phyloP scores from a whole-genome alignment of 345 rosid genomes.

The Viola odorata region DNA sequence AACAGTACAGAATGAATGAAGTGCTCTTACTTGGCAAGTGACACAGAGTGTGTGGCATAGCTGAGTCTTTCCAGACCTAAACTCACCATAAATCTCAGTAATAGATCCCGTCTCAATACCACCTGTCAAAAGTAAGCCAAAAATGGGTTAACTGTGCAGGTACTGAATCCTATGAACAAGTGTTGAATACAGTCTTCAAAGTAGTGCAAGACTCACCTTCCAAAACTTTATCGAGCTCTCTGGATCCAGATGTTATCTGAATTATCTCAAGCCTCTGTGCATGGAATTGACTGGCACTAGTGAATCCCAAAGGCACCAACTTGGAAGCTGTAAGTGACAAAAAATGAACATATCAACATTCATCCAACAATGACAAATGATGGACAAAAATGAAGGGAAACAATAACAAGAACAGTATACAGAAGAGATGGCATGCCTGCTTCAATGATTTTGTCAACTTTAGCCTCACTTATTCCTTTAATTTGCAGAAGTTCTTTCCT shows the following conservation, averaged over 20 bases:
- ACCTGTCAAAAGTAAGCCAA: constrained; percentile 36
- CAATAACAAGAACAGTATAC: background rate
- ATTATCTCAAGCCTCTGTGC: constrained; percentile 91
- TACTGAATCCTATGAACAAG: background rate
- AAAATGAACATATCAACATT: constrained; percentile 1
- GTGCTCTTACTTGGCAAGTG: constrained; percentile 75
- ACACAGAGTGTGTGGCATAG: constrained; percentile 95
- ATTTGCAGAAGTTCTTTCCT: constrained; percentile 96
- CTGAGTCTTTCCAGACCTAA: constrained; percentile 97
- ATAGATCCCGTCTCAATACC: constrained; percentile 97
- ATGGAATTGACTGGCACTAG: constrained; percentile 86
- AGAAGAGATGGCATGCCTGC: constrained; percentile 49
- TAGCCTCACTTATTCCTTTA: constrained; percentile 95
- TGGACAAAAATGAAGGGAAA: too few species aligned
- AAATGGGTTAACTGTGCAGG: constrained; percentile 7
- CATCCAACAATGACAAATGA: background rate
- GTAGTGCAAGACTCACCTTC: constrained; percentile 44
- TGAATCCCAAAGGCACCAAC: constrained; percentile 87
- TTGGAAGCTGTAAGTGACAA: constrained; percentile 60
- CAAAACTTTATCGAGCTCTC: constrained; percentile 90
- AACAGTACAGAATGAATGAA: constrained; percentile 4
- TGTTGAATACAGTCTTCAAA: background rate
- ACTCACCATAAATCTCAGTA: constrained; percentile 94
- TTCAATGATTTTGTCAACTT: constrained; percentile 89
- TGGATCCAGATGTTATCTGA: constrained; percentile 93